A percentile compares a stretch with the other conserved stretches of the same genome.
phyloP scores from a whole-genome alignment of 768 basidiomycete genomes.

The Solioccasus polychromus region DNA sequence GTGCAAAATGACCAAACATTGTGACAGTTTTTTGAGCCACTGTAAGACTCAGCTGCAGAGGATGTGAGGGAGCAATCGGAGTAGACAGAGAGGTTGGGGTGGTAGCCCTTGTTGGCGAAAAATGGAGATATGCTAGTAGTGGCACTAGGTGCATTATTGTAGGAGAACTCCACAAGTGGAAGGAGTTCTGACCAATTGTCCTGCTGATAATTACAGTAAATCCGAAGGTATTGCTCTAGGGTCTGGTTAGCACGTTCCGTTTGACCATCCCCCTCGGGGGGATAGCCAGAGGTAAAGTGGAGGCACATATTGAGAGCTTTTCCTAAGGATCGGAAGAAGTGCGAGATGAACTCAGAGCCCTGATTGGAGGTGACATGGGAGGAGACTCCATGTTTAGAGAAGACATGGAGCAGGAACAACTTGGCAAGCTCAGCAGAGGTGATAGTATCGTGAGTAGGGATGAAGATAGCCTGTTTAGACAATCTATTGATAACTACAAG shows the following conservation, averaged over 20 bases:
- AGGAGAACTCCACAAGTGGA: slow-evolving; percentile 19
- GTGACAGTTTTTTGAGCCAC: no score
- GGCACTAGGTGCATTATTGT: slow-evolving; percentile 27
- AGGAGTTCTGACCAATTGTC: neutral
- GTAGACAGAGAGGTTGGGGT: neutral
- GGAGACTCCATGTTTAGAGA: neutral
- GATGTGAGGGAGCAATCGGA: neutral
- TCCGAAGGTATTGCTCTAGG: neutral
- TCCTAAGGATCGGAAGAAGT: slow-evolving; percentile 31
- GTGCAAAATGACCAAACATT: no score
- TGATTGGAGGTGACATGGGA: neutral
- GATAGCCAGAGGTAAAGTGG: slow-evolving; percentile 26
- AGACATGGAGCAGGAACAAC: no score
- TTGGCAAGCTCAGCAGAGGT: no score
- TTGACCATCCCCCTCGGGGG: slow-evolving; percentile 11
- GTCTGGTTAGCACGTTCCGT: neutral
- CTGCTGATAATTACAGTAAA: neutral
- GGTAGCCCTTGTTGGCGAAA: slow-evolving; percentile 29
- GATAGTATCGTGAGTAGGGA: no score
- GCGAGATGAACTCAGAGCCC: slow-evolving; percentile 25
- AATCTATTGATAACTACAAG: no score
- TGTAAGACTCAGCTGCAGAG: neutral
- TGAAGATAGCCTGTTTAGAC: no score
- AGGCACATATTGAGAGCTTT: slow-evolving; percentile 23
- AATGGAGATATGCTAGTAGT: slow-evolving; percentile 33